phyloP scores from a whole-genome alignment of 2,329 filamentous ascomycete genomes.

The Rhexocercosporidium sp. region DNA sequence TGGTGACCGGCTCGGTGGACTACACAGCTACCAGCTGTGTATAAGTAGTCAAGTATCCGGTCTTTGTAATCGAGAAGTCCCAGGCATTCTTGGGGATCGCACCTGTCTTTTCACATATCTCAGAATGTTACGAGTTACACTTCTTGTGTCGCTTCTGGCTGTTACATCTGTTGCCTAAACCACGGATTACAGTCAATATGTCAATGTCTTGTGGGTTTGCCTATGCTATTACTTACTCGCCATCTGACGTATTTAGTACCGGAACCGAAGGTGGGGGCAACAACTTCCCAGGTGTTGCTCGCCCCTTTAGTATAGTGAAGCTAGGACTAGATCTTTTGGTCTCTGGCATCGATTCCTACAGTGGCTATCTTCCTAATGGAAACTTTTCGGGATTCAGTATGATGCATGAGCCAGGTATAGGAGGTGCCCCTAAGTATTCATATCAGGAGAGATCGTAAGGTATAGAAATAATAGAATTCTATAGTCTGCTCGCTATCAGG shows the following conservation, averaged over 20 bases:
- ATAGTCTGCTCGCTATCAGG: background rate
- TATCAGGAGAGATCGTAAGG: background rate
- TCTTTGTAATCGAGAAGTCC: background rate
- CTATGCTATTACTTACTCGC: background rate
- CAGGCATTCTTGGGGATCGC: background rate
- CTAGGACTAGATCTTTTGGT: slow-evolving; percentile 48
- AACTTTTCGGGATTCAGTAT: slow-evolving; percentile 65
- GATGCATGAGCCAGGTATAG: slow-evolving; percentile 71
- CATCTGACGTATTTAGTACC: slow-evolving; percentile 24
- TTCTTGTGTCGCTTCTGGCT: background rate
- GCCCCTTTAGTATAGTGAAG: slow-evolving; percentile 53
- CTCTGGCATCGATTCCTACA: slow-evolving; percentile 56
- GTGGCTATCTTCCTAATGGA: slow-evolving; percentile 56
- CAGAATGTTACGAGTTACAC: slow-evolving; percentile 3
- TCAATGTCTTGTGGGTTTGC: slow-evolving; percentile 35
- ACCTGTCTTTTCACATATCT: background rate
- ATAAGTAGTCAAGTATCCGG: background rate
- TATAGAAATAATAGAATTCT: background rate
- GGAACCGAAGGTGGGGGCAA: slow-evolving; percentile 52
- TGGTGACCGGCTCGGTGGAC: background rate
- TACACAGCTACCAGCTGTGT: background rate
- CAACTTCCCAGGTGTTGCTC: slow-evolving; percentile 50
- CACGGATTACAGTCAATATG: slow-evolving; percentile 35
- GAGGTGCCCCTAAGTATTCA: slow-evolving; percentile 69
- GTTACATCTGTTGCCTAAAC: slow-evolving; percentile 4